Evolutionary conservation across 495 filamentous ascomycete genomes (phyloP), one percentile per base, ranked within the genome.

Genomic region (Cercophora newfieldiana): DNA sequence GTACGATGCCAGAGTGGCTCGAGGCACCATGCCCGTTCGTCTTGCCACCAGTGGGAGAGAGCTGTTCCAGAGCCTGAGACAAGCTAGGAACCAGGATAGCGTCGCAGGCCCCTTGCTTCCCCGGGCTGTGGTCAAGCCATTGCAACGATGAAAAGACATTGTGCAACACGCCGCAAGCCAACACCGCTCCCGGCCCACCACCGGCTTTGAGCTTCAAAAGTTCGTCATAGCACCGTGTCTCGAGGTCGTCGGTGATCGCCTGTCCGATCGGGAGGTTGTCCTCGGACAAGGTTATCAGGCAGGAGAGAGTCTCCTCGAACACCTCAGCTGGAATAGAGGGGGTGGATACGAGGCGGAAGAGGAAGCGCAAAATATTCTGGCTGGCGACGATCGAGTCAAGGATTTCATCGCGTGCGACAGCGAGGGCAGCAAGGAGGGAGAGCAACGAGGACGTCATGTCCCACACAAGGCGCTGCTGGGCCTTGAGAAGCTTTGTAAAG

Each of bases 391-490:
- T 78, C 29, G 83, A 80, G 44, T 82, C 76, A 5, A 83, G 67
- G 19, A 87, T 83, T 64, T 87, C 85, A 33, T 87, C 82, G 14
- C 79, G 76, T 5, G 85, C 81, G 61, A 83, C 78, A 19, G 80
- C 75, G n/a, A 87, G 67, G 6, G 78, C 79, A 24, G 69, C 68
- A 26, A 85, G 58, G 6, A 87, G 75, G 12, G 72, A 73, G 56
- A 82, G 68, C 0, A 86, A 61, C 14, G 83, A 82, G 24, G 69
- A 76, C 22, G 79, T 76, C 28, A 86, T 81, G n/a, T 73, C 76
- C 81, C 83, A 85, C 12, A 79, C 68, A 19, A 83, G 74, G 1
- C 67, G 70, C 67, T 86, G 80, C 63, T 86, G 81, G 18, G 79
- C 78, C 51, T 83, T 85, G 2, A 79, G 63, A 16, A 78, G 71